Conservation (phyloP, 176 grass and related monocot genomes). For the Oryza rufipogon region DNA sequence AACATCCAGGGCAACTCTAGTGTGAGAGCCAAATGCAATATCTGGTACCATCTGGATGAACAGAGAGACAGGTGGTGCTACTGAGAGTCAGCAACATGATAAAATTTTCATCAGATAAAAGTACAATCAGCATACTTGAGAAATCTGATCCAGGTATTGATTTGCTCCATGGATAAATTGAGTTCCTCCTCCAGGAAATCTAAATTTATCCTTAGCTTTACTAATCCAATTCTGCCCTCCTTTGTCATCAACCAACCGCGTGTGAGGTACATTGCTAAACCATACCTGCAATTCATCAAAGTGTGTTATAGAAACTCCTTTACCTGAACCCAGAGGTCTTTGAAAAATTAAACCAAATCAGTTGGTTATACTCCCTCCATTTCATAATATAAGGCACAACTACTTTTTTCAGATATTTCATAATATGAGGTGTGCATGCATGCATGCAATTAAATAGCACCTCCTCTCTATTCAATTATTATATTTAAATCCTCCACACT, state of each 20-base stretch:
- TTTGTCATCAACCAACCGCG: slow-evolving; percentile 95
- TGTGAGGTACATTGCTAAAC: slow-evolving; percentile 96
- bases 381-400: too few species aligned
- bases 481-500: too few species aligned
- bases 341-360: background rate
- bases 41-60: slow-evolving; percentile 86
- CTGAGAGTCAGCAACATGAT: slow-evolving; percentile 14
- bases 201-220: slow-evolving; percentile 83
- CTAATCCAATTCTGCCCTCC: slow-evolving; percentile 99
- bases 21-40: slow-evolving; percentile 84
- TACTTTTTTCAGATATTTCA: too few species aligned
- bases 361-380: background rate
- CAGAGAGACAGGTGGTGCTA: slow-evolving; percentile 30
- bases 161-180: slow-evolving; percentile 93
- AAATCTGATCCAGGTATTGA: slow-evolving; percentile 89
- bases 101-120: slow-evolving; percentile 5
- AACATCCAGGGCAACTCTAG: slow-evolving; percentile 86
- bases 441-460: too few species aligned
- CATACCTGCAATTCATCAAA: slow-evolving; percentile 67
- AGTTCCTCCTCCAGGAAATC: slow-evolving; percentile 91
- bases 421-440: too few species aligned
- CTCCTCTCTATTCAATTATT: too few species aligned
- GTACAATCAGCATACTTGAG: slow-evolving; percentile 49
- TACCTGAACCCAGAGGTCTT: slow-evolving; percentile 1
- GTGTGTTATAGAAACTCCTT: slow-evolving; percentile 6